Base-by-base conservation (phyloP, 164 flowering plant genomes). In the Paratinospora sagittata region DNA sequence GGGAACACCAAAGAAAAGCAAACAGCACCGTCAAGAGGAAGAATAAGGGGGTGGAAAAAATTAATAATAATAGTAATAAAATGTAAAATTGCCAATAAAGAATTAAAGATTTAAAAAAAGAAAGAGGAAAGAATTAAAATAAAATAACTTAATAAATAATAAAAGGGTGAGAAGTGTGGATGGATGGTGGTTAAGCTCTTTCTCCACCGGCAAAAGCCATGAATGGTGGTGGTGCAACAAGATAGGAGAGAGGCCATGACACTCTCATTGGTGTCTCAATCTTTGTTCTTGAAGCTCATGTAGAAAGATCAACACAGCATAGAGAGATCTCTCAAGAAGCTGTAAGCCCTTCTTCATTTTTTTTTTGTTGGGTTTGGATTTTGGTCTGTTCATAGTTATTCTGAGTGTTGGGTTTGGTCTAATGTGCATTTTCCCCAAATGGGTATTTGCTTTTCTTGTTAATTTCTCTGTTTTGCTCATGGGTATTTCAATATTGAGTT, bases 271-370 rank as follows among this genome's bases (percentile, higher is more conserved):
- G 33, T 14, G 49, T 60, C 21, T 60, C 72, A 30, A 58, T 58
- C 21, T 70, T 70, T 41, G 65, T 60, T 33, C 6, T 57, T 60
- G 72, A 37, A 14, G 65, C 30, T 87, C 91, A 45, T 91, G 85
- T 68, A 58, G 65, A 60, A 37, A 26, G 30, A 70, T 58, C 14
- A 7, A 36, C 27, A 58, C 19, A 34, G 27, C 62, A 11, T 23
- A 55, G 6, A 58, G 21, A 57, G 72, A 70, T 70, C 72, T 70
- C 65, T 70, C 65, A 58, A 39, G 72, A 70, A 70, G 72, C 65
- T 70, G 72, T 70, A 37, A 58, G 52, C 6, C 37, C 34, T 67
- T n/a, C n/a, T n/a, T 19, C 43, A n/a, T 12, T 39, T 36, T 57
- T 34, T 23, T 27, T 45, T 61, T 23, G 7, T 52, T 19, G 41